These are phyloP conservation scores for Cordyceps militaris DNA, from an alignment of 2,329 filamentous ascomycete genomes.

Conservation along the genomic window DNA sequence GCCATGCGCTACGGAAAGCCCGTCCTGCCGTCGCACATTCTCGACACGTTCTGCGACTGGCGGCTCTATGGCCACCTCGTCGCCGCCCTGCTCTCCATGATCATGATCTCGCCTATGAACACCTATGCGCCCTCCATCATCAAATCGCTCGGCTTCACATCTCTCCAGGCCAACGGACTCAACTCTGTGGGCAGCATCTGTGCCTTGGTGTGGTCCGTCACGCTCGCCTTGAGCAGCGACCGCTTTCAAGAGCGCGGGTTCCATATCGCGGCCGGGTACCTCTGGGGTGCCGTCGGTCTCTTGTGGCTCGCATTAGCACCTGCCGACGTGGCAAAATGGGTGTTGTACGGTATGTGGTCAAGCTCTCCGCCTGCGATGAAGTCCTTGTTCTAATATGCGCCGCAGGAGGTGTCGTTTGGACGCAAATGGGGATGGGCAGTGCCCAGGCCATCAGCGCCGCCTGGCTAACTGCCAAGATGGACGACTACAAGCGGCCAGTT, in stretches of 20 bases:
- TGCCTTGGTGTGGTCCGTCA: constrained; percentile 21
- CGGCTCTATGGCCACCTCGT: constrained; percentile 23
- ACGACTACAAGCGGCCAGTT: constrained; percentile 23
- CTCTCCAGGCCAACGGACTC: constrained; percentile 23
- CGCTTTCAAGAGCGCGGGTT: constrained; percentile 22
- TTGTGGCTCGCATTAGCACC: constrained; percentile 24
- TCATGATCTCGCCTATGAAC: constrained; percentile 26
- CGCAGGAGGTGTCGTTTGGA: constrained; percentile 24
- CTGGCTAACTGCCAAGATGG: constrained; percentile 24
- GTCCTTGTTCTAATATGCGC: neutral
- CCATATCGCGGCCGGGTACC: constrained; percentile 23
- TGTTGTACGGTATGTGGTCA: constrained; percentile 18
- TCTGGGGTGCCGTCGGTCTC: constrained; percentile 21
- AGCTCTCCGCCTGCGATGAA: neutral
- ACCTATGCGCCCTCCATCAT: constrained; percentile 26
- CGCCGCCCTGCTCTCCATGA: constrained; percentile 22
- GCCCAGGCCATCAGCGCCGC: constrained; percentile 25
- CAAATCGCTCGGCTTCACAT: constrained; percentile 22
- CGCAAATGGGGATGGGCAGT: constrained; percentile 26
- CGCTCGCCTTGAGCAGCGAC: constrained; percentile 23
- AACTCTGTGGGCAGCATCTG: constrained; percentile 24
- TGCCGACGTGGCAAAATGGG: constrained; percentile 19
- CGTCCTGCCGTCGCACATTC: constrained; percentile 19
- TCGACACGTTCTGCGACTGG: constrained; percentile 23
- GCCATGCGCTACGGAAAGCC: constrained; percentile 20